Conservation (phyloP, 306 rosid species). For the Adenanthera pavonina region DNA sequence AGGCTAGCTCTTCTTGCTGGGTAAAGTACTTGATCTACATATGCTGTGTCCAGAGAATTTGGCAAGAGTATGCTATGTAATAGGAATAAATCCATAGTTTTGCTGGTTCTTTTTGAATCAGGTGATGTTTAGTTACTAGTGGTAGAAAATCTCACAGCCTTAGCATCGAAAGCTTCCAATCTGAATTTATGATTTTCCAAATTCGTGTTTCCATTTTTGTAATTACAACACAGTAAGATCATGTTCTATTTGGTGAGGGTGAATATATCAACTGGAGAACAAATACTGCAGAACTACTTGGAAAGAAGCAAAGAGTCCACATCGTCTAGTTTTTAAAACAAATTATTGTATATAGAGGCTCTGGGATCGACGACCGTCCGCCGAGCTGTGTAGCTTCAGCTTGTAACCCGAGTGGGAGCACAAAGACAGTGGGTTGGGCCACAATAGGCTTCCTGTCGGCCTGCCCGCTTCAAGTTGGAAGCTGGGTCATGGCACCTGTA, state of each 20-base stretch:
- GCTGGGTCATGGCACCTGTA: not conserved
- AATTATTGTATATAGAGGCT: not conserved
- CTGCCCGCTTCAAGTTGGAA: not conserved
- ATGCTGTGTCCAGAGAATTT: too few relatives aligned
- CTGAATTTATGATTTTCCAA: not conserved
- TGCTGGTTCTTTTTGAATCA: not conserved
- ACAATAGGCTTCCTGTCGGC: not conserved
- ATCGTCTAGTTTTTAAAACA: fast-evolving
- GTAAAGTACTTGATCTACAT: not conserved
- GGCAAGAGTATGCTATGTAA: not conserved
- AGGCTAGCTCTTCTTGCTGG: not conserved
- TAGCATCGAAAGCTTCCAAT: not conserved
- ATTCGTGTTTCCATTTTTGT: not conserved
- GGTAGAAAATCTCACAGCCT: not conserved
- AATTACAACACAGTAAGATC: not conserved
- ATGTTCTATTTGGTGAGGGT: not conserved
- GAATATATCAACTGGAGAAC: not conserved
- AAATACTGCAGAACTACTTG: not conserved
- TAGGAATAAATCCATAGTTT: not conserved
- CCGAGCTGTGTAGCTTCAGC: not conserved
- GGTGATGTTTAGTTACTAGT: not conserved
- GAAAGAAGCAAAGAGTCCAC: not conserved
- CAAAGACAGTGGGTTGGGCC: not conserved
- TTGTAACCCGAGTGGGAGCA: constrained; percentile 4
- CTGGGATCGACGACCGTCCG: not conserved